Evolutionary conservation across 345 rosid species (phyloP).

Genomic region (Rubroshorea leprosula): DNA sequence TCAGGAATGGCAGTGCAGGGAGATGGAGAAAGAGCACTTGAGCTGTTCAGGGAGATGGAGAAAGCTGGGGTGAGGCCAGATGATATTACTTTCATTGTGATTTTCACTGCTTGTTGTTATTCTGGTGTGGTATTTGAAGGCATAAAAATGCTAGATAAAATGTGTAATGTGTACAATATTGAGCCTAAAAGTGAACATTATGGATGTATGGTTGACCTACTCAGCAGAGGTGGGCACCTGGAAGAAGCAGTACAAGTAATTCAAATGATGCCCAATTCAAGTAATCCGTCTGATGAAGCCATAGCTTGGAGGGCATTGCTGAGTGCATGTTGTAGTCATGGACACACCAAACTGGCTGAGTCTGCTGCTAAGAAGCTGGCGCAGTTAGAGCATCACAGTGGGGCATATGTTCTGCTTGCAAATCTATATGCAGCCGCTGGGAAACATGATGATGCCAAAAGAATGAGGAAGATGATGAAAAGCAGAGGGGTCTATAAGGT

Average conservation of each 20-base stretch:
- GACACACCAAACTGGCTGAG: slow-evolving; percentile 24
- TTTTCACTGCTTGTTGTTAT: slow-evolving; percentile 33
- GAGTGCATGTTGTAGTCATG: slow-evolving; percentile 20
- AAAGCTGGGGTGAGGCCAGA: slow-evolving; percentile 27
- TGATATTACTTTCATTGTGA: slow-evolving; percentile 28
- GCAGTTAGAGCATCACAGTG: slow-evolving; percentile 31
- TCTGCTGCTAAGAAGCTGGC: slow-evolving; percentile 31
- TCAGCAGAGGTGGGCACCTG: slow-evolving; percentile 27
- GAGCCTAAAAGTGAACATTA: slow-evolving; percentile 32
- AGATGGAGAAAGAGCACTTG: slow-evolving; percentile 22
- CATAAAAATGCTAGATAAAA: slow-evolving; percentile 21
- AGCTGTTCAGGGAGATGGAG: slow-evolving; percentile 27
- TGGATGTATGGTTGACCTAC: slow-evolving; percentile 28
- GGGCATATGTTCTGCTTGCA: slow-evolving; percentile 28
- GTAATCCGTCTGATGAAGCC: slow-evolving; percentile 30
- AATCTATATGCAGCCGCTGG: slow-evolving; percentile 25
- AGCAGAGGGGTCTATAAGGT: slow-evolving; percentile 28
- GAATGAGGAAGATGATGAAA: slow-evolving; percentile 29
- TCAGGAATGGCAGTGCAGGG: slow-evolving; percentile 39
- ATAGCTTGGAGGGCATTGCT: slow-evolving; percentile 39
- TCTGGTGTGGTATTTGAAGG: slow-evolving; percentile 30
- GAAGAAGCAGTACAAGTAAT: slow-evolving; percentile 26
- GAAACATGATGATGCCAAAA: slow-evolving; percentile 28
- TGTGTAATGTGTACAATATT: slow-evolving; percentile 22
- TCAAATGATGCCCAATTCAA: slow-evolving; percentile 21